Evolutionary conservation across 2,329 filamentous ascomycete species (phyloP).

Genomic region (Phialemonium atrogriseum): DNA sequence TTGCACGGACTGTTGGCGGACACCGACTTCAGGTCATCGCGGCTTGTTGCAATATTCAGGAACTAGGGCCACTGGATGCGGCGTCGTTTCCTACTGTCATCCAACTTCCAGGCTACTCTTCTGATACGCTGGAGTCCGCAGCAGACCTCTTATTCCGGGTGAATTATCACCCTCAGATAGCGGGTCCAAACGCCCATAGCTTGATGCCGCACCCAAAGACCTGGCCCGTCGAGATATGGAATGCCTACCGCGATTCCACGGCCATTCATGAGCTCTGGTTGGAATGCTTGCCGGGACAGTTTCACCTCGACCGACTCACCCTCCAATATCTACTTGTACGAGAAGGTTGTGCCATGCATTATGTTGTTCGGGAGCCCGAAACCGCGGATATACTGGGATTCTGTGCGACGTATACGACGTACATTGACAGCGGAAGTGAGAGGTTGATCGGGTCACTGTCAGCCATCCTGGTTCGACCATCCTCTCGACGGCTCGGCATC

Average conservation of each 20-base stretch:
- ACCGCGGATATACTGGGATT: conserved; percentile 42
- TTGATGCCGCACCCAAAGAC: conserved; percentile 20
- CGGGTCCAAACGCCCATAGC: conserved; percentile 18
- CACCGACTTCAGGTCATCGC: conserved; percentile 43
- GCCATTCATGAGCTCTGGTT: conserved; percentile 39
- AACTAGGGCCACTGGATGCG: conserved; percentile 29
- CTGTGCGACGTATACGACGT: conserved; percentile 52
- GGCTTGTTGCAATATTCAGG: conserved; percentile 37
- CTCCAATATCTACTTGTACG: conserved; percentile 41
- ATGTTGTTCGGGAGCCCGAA: conserved; percentile 41
- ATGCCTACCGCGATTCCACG: conserved; percentile 28
- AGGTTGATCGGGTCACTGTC: conserved; percentile 48
- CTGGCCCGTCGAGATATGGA: conserved; percentile 35
- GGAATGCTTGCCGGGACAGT: conserved; percentile 33
- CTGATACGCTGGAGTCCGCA: conserved; percentile 37
- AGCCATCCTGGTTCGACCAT: conserved; percentile 40
- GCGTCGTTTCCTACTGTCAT: too few species aligned
- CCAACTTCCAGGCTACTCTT: conserved; percentile 41
- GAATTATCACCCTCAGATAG: conserved; percentile 5
- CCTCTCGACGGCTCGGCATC: conserved; percentile 39
- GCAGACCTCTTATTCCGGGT: conserved; percentile 44
- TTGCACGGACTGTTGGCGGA: conserved; percentile 33
- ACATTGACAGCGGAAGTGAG: conserved; percentile 42
- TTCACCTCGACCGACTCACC: conserved; percentile 32
- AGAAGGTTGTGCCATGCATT: conserved; percentile 49